These are phyloP conservation scores for Mallotus repandus DNA, from an alignment of 441 rosid species.

Conservation along the genomic window DNA sequence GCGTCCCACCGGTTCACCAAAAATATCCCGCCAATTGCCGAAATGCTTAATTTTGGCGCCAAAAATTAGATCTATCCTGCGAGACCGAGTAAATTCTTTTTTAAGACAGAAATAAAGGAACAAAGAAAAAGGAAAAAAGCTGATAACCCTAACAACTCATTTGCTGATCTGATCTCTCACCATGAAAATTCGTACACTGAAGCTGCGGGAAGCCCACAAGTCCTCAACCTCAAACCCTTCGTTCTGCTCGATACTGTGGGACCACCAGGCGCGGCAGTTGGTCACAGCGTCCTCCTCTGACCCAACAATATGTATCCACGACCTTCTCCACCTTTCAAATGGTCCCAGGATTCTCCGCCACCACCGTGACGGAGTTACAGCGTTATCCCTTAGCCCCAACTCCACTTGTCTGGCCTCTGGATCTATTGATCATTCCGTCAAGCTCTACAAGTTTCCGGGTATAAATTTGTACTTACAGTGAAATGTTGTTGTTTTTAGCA, in stretches of 20 bases:
- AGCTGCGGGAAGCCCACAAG: slow-evolving; percentile 85
- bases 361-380: slow-evolving; percentile 92
- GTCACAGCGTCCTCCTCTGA: slow-evolving; percentile 91
- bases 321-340: slow-evolving; percentile 59
- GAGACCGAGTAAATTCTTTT: too few species aligned
- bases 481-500: neutral
- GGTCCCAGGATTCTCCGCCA: slow-evolving; percentile 72
- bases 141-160: neutral
- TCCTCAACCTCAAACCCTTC: slow-evolving; percentile 33
- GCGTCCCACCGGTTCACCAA: too few species aligned
- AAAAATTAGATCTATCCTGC: too few species aligned
- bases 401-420: slow-evolving; percentile 94
- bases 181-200: slow-evolving; percentile 80
- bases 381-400: slow-evolving; percentile 78
- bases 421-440: slow-evolving; percentile 88
- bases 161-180: slow-evolving; percentile 12
- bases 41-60: too few species aligned
- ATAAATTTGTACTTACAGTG: neutral
- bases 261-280: slow-evolving; percentile 62
- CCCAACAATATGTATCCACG: slow-evolving; percentile 67
- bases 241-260: slow-evolving; percentile 91
- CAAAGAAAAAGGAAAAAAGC: too few species aligned
- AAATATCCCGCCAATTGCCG: too few species aligned
- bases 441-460: slow-evolving; percentile 96
- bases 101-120: too few species aligned